phyloP scores from a whole-genome alignment of 331 rosid species.

The Malus hybrid region DNA sequence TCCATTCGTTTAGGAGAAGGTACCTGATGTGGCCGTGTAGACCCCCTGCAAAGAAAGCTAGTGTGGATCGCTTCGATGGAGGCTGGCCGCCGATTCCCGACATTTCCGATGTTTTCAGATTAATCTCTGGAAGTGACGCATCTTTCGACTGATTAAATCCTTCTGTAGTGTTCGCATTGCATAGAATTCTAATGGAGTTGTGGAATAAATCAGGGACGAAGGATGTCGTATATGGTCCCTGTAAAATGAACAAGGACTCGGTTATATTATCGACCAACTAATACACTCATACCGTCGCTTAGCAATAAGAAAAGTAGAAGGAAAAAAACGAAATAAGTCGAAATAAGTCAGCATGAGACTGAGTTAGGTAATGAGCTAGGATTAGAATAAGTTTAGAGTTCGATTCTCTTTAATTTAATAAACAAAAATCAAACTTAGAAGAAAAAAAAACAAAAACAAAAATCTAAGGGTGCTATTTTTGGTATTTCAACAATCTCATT shows the following conservation, averaged over 20 bases:
- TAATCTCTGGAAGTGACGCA: constrained; percentile 40
- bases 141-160: constrained; percentile 46
- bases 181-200: constrained; percentile 41
- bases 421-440: too few relatives aligned
- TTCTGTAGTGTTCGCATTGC: constrained; percentile 54
- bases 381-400: too few relatives aligned
- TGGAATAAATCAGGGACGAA: constrained; percentile 27
- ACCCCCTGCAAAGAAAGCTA: constrained; percentile 45
- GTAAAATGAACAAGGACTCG: background rate
- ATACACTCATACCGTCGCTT: background rate
- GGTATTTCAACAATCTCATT: too few relatives aligned
- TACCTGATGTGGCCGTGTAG: constrained; percentile 38
- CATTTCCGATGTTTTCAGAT: constrained; percentile 8
- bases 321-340: background rate
- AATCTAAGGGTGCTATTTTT: too few relatives aligned
- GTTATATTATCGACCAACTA: background rate
- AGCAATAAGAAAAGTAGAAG: background rate
- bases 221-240: constrained; percentile 32
- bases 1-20: constrained; percentile 30
- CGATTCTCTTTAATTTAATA: too few relatives aligned
- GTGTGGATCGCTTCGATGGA: constrained; percentile 27
- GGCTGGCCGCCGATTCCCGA: constrained; percentile 24
- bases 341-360: too few relatives aligned
- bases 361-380: too few relatives aligned
- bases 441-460: too few relatives aligned